These are phyloP conservation scores for Aureobasidium musti DNA, from an alignment of 2,329 filamentous ascomycete species.

Conservation along the genomic window DNA sequence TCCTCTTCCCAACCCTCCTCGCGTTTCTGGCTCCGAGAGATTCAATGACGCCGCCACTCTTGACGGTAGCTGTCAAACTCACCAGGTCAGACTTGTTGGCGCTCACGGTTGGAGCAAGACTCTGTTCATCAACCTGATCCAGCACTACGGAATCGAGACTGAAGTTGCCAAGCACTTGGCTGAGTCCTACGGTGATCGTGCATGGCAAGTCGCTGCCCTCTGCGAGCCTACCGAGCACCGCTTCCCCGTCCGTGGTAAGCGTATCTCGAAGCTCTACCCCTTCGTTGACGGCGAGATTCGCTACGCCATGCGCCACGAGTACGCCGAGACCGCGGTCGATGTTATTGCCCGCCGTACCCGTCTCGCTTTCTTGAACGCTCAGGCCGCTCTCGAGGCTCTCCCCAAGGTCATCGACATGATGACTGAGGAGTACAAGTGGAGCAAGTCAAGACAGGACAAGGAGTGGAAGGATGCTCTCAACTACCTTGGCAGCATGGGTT, in stretches of 20 bases:
- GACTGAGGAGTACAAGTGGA: conserved; percentile 81
- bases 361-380: conserved; percentile 86
- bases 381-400: conserved; percentile 83
- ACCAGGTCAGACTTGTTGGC: conserved; percentile 76
- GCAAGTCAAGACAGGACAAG: conserved; percentile 66
- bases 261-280: conserved; percentile 78
- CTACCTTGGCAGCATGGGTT: conserved; percentile 64
- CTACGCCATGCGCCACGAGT: conserved; percentile 85
- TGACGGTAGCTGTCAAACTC: conserved; percentile 78
- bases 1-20: conserved; percentile 58
- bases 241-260: conserved; percentile 80
- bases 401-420: conserved; percentile 88
- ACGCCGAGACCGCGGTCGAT: conserved; percentile 87
- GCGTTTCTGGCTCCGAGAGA: conserved; percentile 68
- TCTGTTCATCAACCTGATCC: conserved; percentile 91
- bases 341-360: conserved; percentile 82
- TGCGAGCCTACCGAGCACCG: conserved; percentile 74
- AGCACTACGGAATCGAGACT: conserved; percentile 89
- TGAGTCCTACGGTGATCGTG: conserved; percentile 85
- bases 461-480: conserved; percentile 75
- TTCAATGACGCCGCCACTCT: conserved; percentile 70
- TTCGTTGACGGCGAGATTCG: conserved; percentile 91
- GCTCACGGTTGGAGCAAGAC: conserved; percentile 87
- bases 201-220: conserved; percentile 84
- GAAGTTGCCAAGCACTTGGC: conserved; percentile 88